Conservation (phyloP, 2,329 filamentous ascomycete genomes). For the Phaeosphaeriaceae sp. region DNA sequence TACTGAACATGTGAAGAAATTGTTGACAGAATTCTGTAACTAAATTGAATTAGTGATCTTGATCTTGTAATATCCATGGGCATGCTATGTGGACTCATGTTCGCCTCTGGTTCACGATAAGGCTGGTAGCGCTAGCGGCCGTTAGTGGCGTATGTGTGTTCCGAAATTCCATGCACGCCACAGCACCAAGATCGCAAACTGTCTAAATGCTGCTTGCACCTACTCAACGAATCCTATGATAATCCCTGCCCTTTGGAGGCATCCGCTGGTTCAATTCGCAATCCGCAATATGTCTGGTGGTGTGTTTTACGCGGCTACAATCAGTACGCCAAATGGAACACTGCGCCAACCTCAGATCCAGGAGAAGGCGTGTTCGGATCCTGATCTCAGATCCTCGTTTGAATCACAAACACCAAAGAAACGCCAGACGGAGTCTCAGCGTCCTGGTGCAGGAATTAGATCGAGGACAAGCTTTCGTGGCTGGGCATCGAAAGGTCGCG, state of each 20-base stretch:
- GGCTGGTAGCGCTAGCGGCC: constrained; percentile 22
- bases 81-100: too few species aligned
- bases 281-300: constrained; percentile 14
- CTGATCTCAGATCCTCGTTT: constrained; percentile 15
- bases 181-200: neutral
- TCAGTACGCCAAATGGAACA: constrained; percentile 24
- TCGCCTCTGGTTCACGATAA: too few species aligned
- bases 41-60: too few species aligned
- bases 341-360: constrained; percentile 19
- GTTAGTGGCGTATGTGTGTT: constrained; percentile 6
- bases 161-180: constrained; percentile 6
- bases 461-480: constrained; percentile 23
- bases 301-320: constrained; percentile 28
- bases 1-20: neutral
- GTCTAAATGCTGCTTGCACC: neutral
- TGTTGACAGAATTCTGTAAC: too few species aligned
- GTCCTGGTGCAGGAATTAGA: constrained; percentile 15
- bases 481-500: constrained; percentile 14
- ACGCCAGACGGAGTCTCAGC: constrained; percentile 10
- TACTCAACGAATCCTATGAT: constrained; percentile 5
- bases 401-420: constrained; percentile 8
- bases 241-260: constrained; percentile 4
- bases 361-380: constrained; percentile 15
- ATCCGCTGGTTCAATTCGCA: neutral
- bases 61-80: too few species aligned